phyloP scores from a whole-genome alignment of 371 early-diverging fungal species.

The Lichtheimia ornata region DNA sequence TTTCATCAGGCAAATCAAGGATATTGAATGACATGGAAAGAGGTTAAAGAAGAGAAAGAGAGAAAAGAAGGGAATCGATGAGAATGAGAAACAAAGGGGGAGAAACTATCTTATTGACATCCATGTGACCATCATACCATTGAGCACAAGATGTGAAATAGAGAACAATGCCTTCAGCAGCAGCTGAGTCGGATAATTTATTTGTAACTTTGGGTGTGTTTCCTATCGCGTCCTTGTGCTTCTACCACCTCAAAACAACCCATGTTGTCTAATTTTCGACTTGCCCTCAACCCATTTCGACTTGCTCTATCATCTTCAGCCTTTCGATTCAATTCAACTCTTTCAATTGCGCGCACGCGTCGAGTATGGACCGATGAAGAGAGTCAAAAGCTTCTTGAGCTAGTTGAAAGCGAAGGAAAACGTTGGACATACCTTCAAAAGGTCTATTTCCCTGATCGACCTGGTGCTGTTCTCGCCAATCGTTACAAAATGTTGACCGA shows the following conservation, averaged over 20 bases:
- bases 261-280: too few species aligned
- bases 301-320: too few species aligned
- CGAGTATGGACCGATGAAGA: constrained; percentile 17
- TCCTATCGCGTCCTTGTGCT: too few species aligned
- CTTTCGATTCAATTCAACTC: neutral
- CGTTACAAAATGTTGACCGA: constrained; percentile 19
- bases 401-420: constrained; percentile 4
- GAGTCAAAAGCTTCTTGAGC: constrained; percentile 2
- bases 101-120: neutral
- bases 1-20: neutral
- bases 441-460: constrained; percentile 21
- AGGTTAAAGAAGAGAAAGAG: neutral
- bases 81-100: constrained; percentile 2
- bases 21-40: neutral
- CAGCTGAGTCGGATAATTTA: too few species aligned
- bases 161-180: too few species aligned
- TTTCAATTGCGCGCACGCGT: constrained; percentile 9
- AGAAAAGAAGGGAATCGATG: neutral
- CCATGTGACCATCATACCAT: too few species aligned
- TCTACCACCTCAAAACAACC: too few species aligned
- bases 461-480: constrained; percentile 16
- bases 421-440: constrained; percentile 15
- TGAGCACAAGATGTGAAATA: too few species aligned
- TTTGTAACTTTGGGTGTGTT: too few species aligned
- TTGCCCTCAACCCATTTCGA: too few species aligned